Base-by-base conservation (phyloP, 2,329 filamentous ascomycete genomes). In the Ophiostoma populinum region DNA sequence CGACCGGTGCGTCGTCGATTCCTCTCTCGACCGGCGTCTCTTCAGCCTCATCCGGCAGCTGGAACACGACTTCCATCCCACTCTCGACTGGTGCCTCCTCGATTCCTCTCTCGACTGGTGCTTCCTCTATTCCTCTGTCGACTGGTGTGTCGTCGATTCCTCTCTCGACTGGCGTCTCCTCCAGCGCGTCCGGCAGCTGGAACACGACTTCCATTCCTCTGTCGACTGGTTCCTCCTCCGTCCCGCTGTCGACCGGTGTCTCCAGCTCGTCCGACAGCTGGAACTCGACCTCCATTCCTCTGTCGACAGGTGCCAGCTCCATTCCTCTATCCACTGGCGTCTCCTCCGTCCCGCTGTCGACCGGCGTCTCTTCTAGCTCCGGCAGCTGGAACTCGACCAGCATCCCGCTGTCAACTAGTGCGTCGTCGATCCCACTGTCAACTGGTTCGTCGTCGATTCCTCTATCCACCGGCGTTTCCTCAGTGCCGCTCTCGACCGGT, bases 171-270 rank as follows among this genome's bases (percentile, higher is more conserved):
- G 15, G 10, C 12, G 8, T 9, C 6, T 32, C 29, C 20, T 21
- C 29, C 4, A 22, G 19, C 13, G 20, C 30, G 7, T 20, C 30
- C n/a, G n/a, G n/a, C n/a, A n/a, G n/a, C n/a, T n/a, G n/a, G 9
- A 32, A 32, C 30, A 24, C 30, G 5, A 32, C 26, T n/a, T n/a
- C n/a, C n/a, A 24, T 22, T 34, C 32, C 12, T 34, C 32, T 12
- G 20, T 24, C 7, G 7, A 13, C 6, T 34, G 24, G 22, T 17
- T 15, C 24, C 17, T 34, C 32, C 12, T 34, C 32, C 10, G 10
- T 21, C 7, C n/a, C 32, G 12, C 7, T 22, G 22, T 20, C 24
- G 2, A 34, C 32, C 4, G 16, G 24, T 19, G 16, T 18, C 5
- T 18, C n/a, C n/a, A n/a, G n/a, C n/a, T n/a, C n/a, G n/a, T n/a